Evolutionary conservation across 2,329 filamentous ascomycete species (phyloP).

Genomic region (Orbilia blumenaviensis): DNA sequence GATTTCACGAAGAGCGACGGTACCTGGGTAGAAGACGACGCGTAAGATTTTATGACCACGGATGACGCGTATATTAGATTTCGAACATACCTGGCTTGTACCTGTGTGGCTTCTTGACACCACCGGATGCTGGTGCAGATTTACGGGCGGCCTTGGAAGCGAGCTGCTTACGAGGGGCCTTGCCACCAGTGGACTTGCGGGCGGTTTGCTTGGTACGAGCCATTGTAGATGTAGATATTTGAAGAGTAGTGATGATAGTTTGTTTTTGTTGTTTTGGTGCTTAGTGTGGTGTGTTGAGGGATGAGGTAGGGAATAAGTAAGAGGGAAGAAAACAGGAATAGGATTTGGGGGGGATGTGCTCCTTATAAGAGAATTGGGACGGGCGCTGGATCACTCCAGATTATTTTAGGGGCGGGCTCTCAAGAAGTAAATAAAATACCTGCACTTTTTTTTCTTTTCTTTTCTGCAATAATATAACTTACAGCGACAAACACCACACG

Average conservation of each 20-base stretch:
- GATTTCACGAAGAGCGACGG: constrained; percentile 97
- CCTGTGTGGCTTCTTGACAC: constrained; percentile 90
- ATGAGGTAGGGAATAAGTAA: constrained; percentile 55
- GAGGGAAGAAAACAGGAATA: constrained; percentile 9
- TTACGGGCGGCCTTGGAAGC: constrained; percentile 99
- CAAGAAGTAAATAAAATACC: not conserved
- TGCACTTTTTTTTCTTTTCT: too few relatives aligned
- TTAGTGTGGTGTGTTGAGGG: constrained; percentile 44
- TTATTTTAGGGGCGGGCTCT: not conserved
- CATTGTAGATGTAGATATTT: constrained; percentile 57
- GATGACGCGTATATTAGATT: constrained; percentile 74
- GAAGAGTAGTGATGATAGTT: constrained; percentile 53
- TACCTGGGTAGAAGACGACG: constrained; percentile 70
- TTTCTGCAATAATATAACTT: too few relatives aligned
- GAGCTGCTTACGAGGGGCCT: constrained; percentile 91
- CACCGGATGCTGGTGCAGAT: constrained; percentile 91
- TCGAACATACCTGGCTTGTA: constrained; percentile 77
- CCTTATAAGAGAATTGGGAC: constrained; percentile 58
- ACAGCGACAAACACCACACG: constrained; percentile 38
- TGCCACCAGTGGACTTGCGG: constrained; percentile 83
- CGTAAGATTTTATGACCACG: constrained; percentile 76
- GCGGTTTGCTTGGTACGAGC: constrained; percentile 63
- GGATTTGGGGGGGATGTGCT: constrained; percentile 57
- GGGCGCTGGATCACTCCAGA: constrained; percentile 45
- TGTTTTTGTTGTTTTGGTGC: constrained; percentile 32